phyloP scores from a whole-genome alignment of 495 filamentous ascomycete genomes.

The Cudoniella acicularis region DNA sequence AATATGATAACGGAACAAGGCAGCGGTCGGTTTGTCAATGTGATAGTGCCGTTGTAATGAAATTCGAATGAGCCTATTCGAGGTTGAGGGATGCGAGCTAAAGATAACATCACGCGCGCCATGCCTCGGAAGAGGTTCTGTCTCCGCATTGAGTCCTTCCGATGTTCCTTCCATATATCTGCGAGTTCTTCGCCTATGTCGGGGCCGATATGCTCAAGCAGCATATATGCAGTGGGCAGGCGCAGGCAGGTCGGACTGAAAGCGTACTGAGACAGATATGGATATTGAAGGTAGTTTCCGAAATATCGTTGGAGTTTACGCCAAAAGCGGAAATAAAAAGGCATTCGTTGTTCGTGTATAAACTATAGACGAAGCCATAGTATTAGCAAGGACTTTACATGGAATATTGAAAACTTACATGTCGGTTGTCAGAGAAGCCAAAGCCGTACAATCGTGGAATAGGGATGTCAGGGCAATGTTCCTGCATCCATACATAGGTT shows the following conservation, averaged over 20 bases:
- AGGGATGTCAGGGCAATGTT: too few relatives aligned
- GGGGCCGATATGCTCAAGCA: slow-evolving; percentile 33
- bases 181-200: slow-evolving; percentile 34
- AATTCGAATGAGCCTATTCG: slow-evolving; percentile 33
- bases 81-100: too few relatives aligned
- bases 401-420: slow-evolving; percentile 17
- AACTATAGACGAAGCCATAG: neutral
- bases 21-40: slow-evolving; percentile 29
- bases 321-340: neutral
- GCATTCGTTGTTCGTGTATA: neutral
- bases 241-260: slow-evolving; percentile 16
- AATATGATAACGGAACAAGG: slow-evolving; percentile 26
- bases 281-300: slow-evolving; percentile 19
- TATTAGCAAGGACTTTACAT: neutral
- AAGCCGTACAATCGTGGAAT: too few relatives aligned
- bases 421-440: too few relatives aligned
- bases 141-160: slow-evolving; percentile 17
- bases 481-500: too few relatives aligned
- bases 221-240: slow-evolving; percentile 26
- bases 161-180: slow-evolving; percentile 27
- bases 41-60: slow-evolving; percentile 22
- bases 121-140: slow-evolving; percentile 30
- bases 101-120: slow-evolving; percentile 24
- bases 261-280: slow-evolving; percentile 25
- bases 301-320: neutral